A percentile compares a stretch with the other conserved stretches of the same genome.
phyloP scores from a whole-genome alignment of 306 rosid genomes.

The Boehmeria nivea region DNA sequence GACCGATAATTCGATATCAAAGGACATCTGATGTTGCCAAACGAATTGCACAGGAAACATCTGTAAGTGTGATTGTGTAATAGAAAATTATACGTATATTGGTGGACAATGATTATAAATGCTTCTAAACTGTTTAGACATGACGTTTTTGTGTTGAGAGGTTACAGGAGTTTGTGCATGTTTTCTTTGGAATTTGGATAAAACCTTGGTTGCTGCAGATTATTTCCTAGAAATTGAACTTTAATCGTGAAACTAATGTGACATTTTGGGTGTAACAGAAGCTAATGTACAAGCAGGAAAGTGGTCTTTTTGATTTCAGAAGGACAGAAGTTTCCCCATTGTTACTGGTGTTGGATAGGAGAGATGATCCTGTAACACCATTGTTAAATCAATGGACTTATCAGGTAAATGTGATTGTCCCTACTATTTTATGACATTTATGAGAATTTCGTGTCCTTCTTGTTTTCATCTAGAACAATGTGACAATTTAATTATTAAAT shows the following conservation, averaged over 20 bases:
- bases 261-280: constrained; percentile 56
- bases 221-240: neutral
- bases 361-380: constrained; percentile 93
- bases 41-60: constrained; percentile 83
- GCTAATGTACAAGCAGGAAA: constrained; percentile 92
- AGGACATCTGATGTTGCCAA: constrained; percentile 85
- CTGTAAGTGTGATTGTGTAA: constrained; percentile 41
- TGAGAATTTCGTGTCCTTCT: constrained; percentile 5
- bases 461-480: too few relatives aligned
- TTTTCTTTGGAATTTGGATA: too few relatives aligned
- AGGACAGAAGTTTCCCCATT: constrained; percentile 82
- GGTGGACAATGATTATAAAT: neutral
- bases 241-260: constrained; percentile 24
- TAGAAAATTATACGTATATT: too few relatives aligned
- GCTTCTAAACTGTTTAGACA: too few relatives aligned
- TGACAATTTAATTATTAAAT: neutral
- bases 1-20: constrained; percentile 89
- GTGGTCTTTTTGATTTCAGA: constrained; percentile 91
- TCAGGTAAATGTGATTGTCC: constrained; percentile 50
- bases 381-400: constrained; percentile 95
- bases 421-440: constrained; percentile 3
- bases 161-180: too few relatives aligned
- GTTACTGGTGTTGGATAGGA: constrained; percentile 89
- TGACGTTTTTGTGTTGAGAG: neutral
- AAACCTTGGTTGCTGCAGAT: too few relatives aligned